Conservation (phyloP, 371 early-diverging fungal species). For the Pancytospora epiphaga region DNA sequence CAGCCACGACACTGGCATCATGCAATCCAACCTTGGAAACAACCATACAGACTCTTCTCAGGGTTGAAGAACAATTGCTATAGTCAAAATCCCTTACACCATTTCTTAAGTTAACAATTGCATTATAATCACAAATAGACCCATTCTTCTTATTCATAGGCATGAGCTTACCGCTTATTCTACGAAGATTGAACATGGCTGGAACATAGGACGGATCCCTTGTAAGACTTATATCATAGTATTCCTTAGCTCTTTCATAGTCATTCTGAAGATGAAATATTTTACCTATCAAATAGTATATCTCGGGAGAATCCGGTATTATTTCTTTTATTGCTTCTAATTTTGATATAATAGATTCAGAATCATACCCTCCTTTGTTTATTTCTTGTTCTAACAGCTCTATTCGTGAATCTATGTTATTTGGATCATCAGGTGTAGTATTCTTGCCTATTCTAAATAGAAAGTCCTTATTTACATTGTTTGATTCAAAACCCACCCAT, state of each 20-base stretch:
- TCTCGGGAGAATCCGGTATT: slow-evolving; percentile 5
- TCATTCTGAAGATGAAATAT: slow-evolving; percentile 23
- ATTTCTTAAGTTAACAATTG: slow-evolving; percentile 4
- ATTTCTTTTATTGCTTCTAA: slow-evolving; percentile 7
- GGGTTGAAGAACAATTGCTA: not conserved
- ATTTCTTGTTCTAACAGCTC: not conserved
- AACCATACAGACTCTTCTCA: not conserved
- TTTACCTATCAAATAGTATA: slow-evolving; percentile 43
- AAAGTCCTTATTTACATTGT: not conserved
- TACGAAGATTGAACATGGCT: slow-evolving; percentile 30
- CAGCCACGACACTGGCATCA: not conserved
- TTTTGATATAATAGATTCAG: not conserved
- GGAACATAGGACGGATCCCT: slow-evolving; percentile 22
- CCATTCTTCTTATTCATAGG: not conserved
- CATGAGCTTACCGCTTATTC: slow-evolving; percentile 8
- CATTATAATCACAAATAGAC: slow-evolving; percentile 21
- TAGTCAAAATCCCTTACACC: not conserved
- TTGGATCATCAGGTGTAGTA: slow-evolving; percentile 8
- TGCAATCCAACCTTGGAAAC: not conserved
- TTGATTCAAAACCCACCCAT: slow-evolving; percentile 1
- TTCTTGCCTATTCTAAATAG: slow-evolving; percentile 18
- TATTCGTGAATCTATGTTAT: slow-evolving; percentile 31
- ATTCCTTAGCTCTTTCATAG: slow-evolving; percentile 28
- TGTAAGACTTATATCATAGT: slow-evolving; percentile 24
- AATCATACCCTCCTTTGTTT: not conserved